These are phyloP conservation scores for Domatiomyces globalis DNA, from an alignment of 2,329 filamentous ascomycete species.

Conservation along the genomic window DNA sequence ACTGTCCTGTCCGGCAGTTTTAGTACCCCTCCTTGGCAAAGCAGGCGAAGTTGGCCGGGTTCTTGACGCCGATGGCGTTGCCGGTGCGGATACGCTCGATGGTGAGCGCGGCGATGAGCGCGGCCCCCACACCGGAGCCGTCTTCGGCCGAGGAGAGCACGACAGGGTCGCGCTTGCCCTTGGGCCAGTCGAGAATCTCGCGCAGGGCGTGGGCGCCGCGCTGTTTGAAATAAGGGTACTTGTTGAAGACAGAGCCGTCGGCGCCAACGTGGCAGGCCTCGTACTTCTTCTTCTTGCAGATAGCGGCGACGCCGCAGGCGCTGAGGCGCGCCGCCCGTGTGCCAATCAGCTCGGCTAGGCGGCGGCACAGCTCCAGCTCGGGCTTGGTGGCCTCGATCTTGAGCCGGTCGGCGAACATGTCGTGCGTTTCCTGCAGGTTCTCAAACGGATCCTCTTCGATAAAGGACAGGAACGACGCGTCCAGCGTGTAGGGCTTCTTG, in stretches of 20 bases:
- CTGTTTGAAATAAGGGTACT: conserved; percentile 95
- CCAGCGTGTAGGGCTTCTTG: conserved; percentile 74
- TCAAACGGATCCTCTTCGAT: conserved; percentile 95
- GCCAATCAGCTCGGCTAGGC: conserved; percentile 83
- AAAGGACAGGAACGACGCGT: conserved; percentile 81
- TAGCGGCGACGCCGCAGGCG: conserved; percentile 86
- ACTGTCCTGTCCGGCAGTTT: too few relatives aligned
- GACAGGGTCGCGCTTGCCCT: conserved; percentile 65
- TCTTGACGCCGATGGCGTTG: conserved; percentile 43
- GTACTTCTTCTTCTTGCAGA: conserved; percentile 92
- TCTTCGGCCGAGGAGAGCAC: conserved; percentile 85
- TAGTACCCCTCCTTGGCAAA: not conserved
- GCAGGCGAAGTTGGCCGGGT: conserved; percentile 27
- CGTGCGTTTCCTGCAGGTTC: conserved; percentile 78
- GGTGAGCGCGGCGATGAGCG: conserved; percentile 68
- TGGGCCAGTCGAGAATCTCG: conserved; percentile 84
- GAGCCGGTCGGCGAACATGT: conserved; percentile 66
- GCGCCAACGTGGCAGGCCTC: conserved; percentile 83
- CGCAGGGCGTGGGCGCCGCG: conserved; percentile 77
- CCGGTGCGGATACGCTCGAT: conserved; percentile 48
- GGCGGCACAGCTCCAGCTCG: conserved; percentile 79
- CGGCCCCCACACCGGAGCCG: conserved; percentile 91
- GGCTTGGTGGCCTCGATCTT: conserved; percentile 54
- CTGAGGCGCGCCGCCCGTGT: conserved; percentile 87
- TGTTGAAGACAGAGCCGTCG: conserved; percentile 96